These are phyloP conservation scores for Trichosporon asahii DNA, from an alignment of 1,284 basidiomycete genomes.

Conservation along the genomic window DNA sequence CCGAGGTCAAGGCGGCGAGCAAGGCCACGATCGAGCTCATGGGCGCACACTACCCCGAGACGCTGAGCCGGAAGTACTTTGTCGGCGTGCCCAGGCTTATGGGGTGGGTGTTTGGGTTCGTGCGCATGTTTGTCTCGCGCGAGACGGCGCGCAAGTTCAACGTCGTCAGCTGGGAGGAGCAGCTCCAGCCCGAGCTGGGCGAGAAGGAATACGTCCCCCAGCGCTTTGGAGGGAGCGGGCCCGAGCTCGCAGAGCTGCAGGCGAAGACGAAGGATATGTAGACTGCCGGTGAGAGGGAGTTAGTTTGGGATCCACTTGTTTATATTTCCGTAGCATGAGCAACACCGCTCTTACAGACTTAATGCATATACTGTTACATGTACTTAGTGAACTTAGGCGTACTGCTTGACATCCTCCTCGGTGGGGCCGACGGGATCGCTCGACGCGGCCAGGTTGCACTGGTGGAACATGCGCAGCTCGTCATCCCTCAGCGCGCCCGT, in stretches of 20 bases:
- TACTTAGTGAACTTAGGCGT: slow-evolving; percentile 51
- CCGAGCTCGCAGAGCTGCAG: slow-evolving; percentile 22
- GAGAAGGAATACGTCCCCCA: slow-evolving; percentile 24
- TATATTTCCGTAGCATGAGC: not conserved
- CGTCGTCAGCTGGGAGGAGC: slow-evolving; percentile 25
- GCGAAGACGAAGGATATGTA: not conserved
- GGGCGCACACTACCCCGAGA: slow-evolving; percentile 33
- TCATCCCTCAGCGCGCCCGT: slow-evolving; percentile 68
- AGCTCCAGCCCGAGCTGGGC: slow-evolving; percentile 26
- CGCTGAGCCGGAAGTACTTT: slow-evolving; percentile 32
- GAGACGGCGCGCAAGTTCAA: slow-evolving; percentile 34
- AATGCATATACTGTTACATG: not conserved
- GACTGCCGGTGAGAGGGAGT: too few species aligned
- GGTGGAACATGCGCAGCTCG: slow-evolving; percentile 72
- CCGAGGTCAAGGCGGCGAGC: slow-evolving; percentile 29
- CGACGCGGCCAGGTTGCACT: slow-evolving; percentile 75
- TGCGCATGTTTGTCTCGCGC: slow-evolving; percentile 27
- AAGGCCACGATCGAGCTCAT: slow-evolving; percentile 32
- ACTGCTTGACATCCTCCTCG: slow-evolving; percentile 62
- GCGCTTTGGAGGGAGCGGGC: slow-evolving; percentile 26
- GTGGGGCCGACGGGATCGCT: slow-evolving; percentile 65
- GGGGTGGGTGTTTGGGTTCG: slow-evolving; percentile 31
- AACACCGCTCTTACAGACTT: not conserved
- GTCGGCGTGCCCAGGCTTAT: slow-evolving; percentile 34
- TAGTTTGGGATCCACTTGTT: not conserved